A percentile compares a stretch with the other conserved stretches of the same genome.
phyloP scores from a whole-genome alignment of 345 rosid species.

The Rhodamnia argentea region DNA sequence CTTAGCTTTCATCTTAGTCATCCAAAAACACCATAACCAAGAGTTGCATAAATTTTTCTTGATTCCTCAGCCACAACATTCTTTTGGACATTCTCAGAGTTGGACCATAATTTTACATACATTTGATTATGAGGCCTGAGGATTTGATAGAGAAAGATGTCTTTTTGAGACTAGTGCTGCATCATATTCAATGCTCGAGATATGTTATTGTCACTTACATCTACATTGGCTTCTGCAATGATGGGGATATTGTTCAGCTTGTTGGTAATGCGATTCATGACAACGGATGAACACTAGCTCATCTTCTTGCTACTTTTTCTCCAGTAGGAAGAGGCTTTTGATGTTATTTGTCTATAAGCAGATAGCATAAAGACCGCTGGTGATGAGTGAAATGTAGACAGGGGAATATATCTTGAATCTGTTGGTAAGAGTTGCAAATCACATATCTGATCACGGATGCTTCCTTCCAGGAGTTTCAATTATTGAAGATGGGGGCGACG shows the following conservation, averaged over 20 bases:
- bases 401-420: background rate
- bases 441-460: background rate
- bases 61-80: background rate
- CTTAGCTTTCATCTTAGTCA: background rate
- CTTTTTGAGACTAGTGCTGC: background rate
- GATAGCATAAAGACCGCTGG: background rate
- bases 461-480: slow-evolving; percentile 59
- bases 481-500: slow-evolving; percentile 47
- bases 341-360: background rate
- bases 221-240: background rate
- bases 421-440: background rate
- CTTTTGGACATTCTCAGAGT: background rate
- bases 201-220: background rate
- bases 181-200: background rate
- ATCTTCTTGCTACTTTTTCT: background rate
- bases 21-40: background rate
- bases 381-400: background rate
- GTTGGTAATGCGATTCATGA: background rate
- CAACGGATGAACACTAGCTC: background rate
- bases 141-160: background rate
- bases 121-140: background rate
- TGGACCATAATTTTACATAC: background rate
- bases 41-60: background rate
- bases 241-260: background rate
- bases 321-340: background rate